Evolutionary conservation across 2,329 filamentous ascomycete genomes (phyloP).

Genomic region (Diaporthe citri): DNA sequence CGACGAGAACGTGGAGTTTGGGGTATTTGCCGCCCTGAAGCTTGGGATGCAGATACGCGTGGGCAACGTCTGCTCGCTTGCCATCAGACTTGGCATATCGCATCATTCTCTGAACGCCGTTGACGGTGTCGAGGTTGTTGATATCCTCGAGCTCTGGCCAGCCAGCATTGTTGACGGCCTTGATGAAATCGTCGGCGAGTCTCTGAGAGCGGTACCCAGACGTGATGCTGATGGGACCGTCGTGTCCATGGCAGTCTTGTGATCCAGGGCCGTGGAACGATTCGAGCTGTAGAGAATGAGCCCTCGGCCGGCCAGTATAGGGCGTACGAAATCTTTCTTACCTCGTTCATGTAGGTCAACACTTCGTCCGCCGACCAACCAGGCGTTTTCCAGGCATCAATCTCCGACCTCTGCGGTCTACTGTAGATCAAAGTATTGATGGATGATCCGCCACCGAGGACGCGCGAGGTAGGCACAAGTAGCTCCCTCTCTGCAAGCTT

Average conservation of each 20-base stretch:
- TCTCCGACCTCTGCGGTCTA: slow-evolving; percentile 49
- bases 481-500: slow-evolving; percentile 58
- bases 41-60: slow-evolving; percentile 64
- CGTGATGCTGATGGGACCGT: slow-evolving; percentile 47
- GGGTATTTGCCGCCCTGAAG: slow-evolving; percentile 58
- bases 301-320: background rate
- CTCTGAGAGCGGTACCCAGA: background rate
- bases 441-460: slow-evolving; percentile 66
- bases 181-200: slow-evolving; percentile 59
- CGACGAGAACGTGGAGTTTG: slow-evolving; percentile 64
- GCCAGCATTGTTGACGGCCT: slow-evolving; percentile 58
- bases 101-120: slow-evolving; percentile 42
- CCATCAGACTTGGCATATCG: slow-evolving; percentile 54
- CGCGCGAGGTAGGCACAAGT: slow-evolving; percentile 53
- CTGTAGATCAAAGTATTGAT: slow-evolving; percentile 60
- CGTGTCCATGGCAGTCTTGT: slow-evolving; percentile 57
- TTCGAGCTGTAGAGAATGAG: slow-evolving; percentile 55
- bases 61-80: slow-evolving; percentile 64
- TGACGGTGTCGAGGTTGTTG: slow-evolving; percentile 57
- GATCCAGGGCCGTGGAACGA: slow-evolving; percentile 53
- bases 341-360: slow-evolving; percentile 63
- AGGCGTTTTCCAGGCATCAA: slow-evolving; percentile 45
- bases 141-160: slow-evolving; percentile 61
- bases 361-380: slow-evolving; percentile 52
- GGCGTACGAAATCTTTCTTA: slow-evolving; percentile 41